Percentiles rank a stretch among this genome's conserved stretches.
phyloP scores from a whole-genome alignment of 495 filamentous ascomycete genomes.

The Tetracladium setigerum region DNA sequence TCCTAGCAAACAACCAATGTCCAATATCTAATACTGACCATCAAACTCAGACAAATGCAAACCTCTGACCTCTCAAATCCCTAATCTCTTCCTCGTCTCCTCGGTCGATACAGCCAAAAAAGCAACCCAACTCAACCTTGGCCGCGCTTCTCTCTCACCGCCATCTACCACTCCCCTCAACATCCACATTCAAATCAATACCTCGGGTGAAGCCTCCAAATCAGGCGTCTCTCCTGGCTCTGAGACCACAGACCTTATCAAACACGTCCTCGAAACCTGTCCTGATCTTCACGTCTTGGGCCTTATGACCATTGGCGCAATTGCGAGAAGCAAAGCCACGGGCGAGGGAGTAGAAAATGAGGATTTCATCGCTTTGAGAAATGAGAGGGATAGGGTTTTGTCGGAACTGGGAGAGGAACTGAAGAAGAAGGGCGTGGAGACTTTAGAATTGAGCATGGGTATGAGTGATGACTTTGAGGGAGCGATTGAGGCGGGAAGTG shows the following conservation, averaged over 20 bases:
- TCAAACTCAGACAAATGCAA: conserved; percentile 72
- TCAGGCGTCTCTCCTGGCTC: conserved; percentile 63
- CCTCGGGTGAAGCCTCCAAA: conserved; percentile 80
- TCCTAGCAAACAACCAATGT: conserved; percentile 4
- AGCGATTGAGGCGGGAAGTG: conserved; percentile 74
- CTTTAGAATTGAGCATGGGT: conserved; percentile 55
- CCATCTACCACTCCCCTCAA: conserved; percentile 37
- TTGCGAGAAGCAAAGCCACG: conserved; percentile 67
- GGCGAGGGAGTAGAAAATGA: conserved; percentile 77
- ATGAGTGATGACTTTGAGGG: conserved; percentile 97
- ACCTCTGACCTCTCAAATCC: conserved; percentile 69
- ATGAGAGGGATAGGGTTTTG: conserved; percentile 57
- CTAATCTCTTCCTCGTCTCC: conserved; percentile 88
- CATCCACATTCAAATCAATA: conserved; percentile 91
- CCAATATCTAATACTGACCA: not conserved
- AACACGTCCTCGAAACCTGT: conserved; percentile 59
- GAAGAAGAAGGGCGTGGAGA: not conserved
- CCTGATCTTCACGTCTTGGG: conserved; percentile 68
- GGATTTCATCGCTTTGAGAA: conserved; percentile 66
- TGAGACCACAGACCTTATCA: conserved; percentile 52
- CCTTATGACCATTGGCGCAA: conserved; percentile 95
- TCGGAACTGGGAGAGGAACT: conserved; percentile 34
- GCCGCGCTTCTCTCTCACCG: conserved; percentile 43
- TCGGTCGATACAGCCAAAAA: conserved; percentile 86
- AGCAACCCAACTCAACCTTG: conserved; percentile 70